Base-by-base conservation (phyloP, 257 asterid genomes). In the Scutellaria baicalensis region DNA sequence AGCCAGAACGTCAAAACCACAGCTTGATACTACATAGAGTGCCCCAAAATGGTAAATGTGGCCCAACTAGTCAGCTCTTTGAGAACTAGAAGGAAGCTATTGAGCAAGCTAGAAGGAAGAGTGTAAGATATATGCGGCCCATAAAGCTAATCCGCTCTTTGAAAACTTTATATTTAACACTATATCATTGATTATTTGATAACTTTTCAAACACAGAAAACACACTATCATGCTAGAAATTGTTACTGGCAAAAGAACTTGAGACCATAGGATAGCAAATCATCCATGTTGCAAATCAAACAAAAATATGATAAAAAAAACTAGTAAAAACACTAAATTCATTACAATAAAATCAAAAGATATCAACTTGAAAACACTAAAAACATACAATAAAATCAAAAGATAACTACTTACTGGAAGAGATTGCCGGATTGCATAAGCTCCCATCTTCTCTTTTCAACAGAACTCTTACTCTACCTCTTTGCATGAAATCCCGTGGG, bases 401-500 rank as follows among this genome's bases (percentile, higher is more conserved):
- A 0, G 4, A 43, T 13, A 40, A 14, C 7, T 43, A 70, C 96
- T 80, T 74, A 93, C 98, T 88, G 21, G 92, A 84, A 61, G 95
- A 59, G 74, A 94, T 80, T 44, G 85, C 85, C 8, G 96, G 96
- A 74, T 94, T 94, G 81, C 18, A 81, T 16, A 81, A 79, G 75
- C 80, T 84, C 62, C 96, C 99, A 70, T 94, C 96, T 66, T 86
- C 99, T 77, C 71, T 85, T 80, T 89, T 94, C 84, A 91, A 77
- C 84, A 82, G 51, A 79, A 89, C 84, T 84, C 99, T 86, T 60
- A 94, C 96, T 77, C 99, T 88, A 78, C 99, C 99, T 62, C 91
- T 77, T 88, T 94, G 96, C 96, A 91, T 89, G 81, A 87, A 94
- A 86, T 94, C 97, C 64, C 99, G 84, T 0, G 97, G 99, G 80